phyloP scores from a whole-genome alignment of 352 stramenopile species.

The Globisporangium nunn region DNA sequence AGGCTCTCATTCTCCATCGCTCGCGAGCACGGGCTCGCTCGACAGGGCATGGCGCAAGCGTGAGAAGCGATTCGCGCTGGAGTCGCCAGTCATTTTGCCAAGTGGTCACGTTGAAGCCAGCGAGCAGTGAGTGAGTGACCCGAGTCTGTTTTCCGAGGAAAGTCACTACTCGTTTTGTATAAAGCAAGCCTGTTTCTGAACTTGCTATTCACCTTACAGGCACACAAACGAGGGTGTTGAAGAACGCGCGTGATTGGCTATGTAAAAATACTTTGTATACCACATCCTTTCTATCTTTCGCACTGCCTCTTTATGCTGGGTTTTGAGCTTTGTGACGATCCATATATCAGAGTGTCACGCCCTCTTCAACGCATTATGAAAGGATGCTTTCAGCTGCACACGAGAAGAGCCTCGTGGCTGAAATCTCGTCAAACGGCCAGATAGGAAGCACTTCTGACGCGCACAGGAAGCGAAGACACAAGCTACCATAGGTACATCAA shows the following conservation, averaged over 20 bases:
- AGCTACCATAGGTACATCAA: not conserved
- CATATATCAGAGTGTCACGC: too few relatives aligned
- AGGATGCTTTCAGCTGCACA: not conserved
- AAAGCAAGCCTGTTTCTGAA: not conserved
- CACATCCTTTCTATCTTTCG: too few relatives aligned
- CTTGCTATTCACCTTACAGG: not conserved
- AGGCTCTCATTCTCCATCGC: too few relatives aligned
- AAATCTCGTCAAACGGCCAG: slow-evolving; percentile 1
- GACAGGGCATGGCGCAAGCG: too few relatives aligned
- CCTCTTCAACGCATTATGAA: not conserved
- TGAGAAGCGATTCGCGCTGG: too few relatives aligned
- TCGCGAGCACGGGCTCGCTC: too few relatives aligned
- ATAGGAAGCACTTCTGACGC: slow-evolving; percentile 3
- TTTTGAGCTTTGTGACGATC: too few relatives aligned
- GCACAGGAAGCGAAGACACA: not conserved
- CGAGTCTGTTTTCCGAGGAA: not conserved
- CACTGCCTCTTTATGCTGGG: too few relatives aligned
- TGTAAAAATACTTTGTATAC: not conserved
- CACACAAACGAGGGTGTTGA: not conserved
- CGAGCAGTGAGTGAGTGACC: not conserved
- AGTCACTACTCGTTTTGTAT: not conserved
- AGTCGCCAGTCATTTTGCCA: not conserved
- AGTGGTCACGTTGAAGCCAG: not conserved
- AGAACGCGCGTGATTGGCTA: not conserved
- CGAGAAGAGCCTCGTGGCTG: not conserved